Conservation (phyloP, 108 stramenopile genomes). For the Nitzschia sp. region DNA sequence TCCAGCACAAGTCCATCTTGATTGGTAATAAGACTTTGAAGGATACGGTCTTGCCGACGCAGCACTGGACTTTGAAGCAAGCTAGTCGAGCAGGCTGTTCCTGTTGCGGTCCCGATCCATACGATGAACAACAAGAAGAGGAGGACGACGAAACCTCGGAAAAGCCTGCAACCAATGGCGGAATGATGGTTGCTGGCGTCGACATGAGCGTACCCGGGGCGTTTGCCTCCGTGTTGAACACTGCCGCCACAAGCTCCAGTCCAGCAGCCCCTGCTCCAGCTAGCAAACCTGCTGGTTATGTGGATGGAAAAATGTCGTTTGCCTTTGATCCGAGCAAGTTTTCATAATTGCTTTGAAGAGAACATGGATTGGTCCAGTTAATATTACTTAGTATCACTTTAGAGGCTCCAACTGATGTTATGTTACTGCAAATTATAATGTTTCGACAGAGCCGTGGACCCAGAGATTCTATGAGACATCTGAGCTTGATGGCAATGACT, state of each 20-base stretch:
- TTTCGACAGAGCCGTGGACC: too few species aligned
- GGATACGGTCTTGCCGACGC: slow-evolving; percentile 77
- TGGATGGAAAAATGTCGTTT: slow-evolving; percentile 41
- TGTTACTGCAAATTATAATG: too few species aligned
- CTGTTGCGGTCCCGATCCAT: slow-evolving; percentile 46
- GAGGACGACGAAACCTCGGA: slow-evolving; percentile 17
- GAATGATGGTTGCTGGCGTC: neutral
- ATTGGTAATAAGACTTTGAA: slow-evolving; percentile 80
- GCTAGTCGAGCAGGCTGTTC: slow-evolving; percentile 58
- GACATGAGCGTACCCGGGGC: slow-evolving; percentile 30
- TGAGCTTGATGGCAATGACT: too few species aligned
- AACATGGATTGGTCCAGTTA: too few species aligned
- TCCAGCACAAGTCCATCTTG: slow-evolving; percentile 78
- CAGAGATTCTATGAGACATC: too few species aligned
- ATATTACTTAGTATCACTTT: too few species aligned
- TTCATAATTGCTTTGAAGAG: too few species aligned
- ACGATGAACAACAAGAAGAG: slow-evolving; percentile 43
- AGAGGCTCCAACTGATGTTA: too few species aligned
- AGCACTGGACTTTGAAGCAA: slow-evolving; percentile 79
- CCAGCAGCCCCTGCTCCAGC: neutral
- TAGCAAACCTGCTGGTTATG: slow-evolving; percentile 24
- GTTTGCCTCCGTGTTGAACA: slow-evolving; percentile 10
- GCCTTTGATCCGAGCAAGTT: slow-evolving; percentile 51
- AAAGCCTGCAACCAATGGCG: slow-evolving; percentile 12
- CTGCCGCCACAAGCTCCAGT: neutral